Percentiles rank a stretch among this genome's conserved stretches.
phyloP scores from a whole-genome alignment of 192 early-diverging fungal species.

The Phycomyces blakesleeanus region DNA sequence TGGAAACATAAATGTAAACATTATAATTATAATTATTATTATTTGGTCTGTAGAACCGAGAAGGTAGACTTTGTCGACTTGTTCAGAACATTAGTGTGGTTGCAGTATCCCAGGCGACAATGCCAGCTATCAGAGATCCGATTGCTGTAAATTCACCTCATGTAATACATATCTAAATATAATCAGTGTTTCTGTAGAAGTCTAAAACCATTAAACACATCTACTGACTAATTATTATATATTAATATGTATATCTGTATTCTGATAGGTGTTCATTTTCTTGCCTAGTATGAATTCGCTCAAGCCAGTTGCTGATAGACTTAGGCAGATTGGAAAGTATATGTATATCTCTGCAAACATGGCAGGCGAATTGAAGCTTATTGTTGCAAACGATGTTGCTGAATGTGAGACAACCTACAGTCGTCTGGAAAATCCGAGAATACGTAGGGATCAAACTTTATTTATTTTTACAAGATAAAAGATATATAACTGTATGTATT shows the following conservation, averaged over 20 bases:
- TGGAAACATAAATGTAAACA: no score
- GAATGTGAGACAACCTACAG: constrained; percentile 1
- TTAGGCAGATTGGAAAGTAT: constrained; percentile 2
- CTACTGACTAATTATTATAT: neutral
- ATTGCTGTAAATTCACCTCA: neutral
- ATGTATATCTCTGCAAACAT: neutral
- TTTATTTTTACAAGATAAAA: neutral
- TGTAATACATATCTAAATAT: neutral
- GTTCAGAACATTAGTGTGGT: neutral
- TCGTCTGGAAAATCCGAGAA: constrained; percentile 4
- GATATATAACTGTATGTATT: no score
- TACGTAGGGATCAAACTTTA: neutral
- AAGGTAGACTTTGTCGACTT: neutral
- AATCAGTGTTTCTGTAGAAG: no score
- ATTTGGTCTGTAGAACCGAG: neutral
- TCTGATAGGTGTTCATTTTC: neutral
- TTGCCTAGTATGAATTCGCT: neutral
- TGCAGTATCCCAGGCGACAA: neutral
- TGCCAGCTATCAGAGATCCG: neutral
- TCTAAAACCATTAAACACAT: no score
- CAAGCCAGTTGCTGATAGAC: constrained; percentile 3
- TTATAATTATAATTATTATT: no score
- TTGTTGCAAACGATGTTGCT: neutral
- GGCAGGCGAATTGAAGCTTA: neutral
- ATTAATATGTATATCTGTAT: neutral